Evolutionary conservation across 108 stramenopile genomes (phyloP).

Genomic region (Skeletonema tropicum): DNA sequence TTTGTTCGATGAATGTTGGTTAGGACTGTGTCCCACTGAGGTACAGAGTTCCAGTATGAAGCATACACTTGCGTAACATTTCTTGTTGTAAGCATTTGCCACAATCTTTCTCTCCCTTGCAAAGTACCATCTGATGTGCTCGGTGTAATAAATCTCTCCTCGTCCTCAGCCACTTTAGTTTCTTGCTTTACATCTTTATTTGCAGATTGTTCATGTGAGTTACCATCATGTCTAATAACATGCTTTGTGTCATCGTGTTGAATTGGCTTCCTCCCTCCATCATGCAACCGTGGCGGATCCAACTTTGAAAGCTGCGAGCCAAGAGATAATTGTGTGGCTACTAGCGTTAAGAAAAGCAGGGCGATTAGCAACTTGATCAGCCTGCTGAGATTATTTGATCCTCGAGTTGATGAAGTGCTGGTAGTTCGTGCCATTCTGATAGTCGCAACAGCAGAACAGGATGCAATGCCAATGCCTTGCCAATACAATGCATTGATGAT

Average conservation of each 20-base stretch:
- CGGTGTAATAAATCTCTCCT: conserved; percentile 27
- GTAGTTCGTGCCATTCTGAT: background rate
- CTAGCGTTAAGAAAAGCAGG: background rate
- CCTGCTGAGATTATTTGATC: background rate
- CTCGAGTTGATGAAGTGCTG: background rate
- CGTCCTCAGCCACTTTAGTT: background rate
- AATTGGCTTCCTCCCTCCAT: no score
- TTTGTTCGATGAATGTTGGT: conserved; percentile 26
- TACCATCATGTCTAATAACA: background rate
- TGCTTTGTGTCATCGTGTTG: background rate
- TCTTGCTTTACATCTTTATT: background rate
- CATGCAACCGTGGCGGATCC: background rate
- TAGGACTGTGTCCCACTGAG: conserved; percentile 30
- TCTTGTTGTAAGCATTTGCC: conserved; percentile 32
- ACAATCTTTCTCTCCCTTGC: conserved; percentile 40
- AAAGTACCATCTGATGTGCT: conserved; percentile 38
- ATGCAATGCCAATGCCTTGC: no score
- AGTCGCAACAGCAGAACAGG: no score
- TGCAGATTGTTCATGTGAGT: background rate
- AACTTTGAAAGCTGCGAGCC: background rate
- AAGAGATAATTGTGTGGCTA: background rate
- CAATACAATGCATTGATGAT: no score
- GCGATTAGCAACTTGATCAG: background rate
- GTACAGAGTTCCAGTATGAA: conserved; percentile 39
- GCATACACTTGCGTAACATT: conserved; percentile 43